Base-by-base conservation (phyloP, 2,329 filamentous ascomycete species). In the Diaporthe capsici region DNA sequence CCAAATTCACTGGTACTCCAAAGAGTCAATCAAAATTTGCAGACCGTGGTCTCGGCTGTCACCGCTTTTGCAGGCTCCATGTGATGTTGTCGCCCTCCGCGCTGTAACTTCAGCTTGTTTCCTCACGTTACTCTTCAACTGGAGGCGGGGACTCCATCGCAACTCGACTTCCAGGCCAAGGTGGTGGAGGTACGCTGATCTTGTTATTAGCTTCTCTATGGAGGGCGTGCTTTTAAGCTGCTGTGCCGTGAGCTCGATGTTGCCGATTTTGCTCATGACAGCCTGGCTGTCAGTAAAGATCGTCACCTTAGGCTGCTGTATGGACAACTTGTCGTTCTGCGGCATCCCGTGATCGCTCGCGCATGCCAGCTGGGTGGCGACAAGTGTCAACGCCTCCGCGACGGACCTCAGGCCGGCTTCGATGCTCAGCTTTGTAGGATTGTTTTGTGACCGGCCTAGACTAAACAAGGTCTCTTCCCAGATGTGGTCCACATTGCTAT, bases 141-240 rank as follows among this genome's bases (percentile, higher is more conserved):
- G 58, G 12, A 15, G 37, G 34, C 22, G 10, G 22, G 58, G 37
- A 42, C 58, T 61, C 22, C 22, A 61, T 25, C 58, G 58, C 58
- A 61, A 42, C 34, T 42, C 22, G 22, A 61, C 22, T 25, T 61
- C 34, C 34, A 61, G 34, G 12, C 58, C 58, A 4, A 61, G 12
- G 28, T 61, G 58, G 12, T n/a, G 58, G 9, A 61, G 57, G 22
- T 42, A 61, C 58, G 13, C 58, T 42, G 58, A 61, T 25, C 58
- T 61, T 17, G 58, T 42, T 4, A 61, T 42, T 37, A 61, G 37
- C 58, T 25, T 61, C 58, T 61, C 58, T 4, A 42, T 0, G 4
- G 12, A 42, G 4, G 58, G 58, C 37, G 22, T 17, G 37, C 58
- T 42, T 4, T 12, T 6, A 37, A 61, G 58, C 37, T 61, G 58